A percentile compares a stretch with the other conserved stretches of the same genome.
phyloP scores from a whole-genome alignment of 371 early-diverging fungal species.

The Cokeromyces recurvatus region DNA sequence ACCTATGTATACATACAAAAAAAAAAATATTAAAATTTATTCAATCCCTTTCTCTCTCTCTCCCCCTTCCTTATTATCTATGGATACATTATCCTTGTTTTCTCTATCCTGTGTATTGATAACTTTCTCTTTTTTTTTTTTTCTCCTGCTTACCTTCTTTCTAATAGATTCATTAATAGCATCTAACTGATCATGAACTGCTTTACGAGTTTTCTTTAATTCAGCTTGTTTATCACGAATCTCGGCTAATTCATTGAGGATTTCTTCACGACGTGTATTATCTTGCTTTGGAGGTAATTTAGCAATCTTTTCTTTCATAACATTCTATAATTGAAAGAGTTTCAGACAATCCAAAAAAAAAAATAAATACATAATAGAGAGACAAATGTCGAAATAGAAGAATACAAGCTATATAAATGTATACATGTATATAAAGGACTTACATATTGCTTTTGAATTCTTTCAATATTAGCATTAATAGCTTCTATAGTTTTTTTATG shows the following conservation, averaged over 20 bases:
- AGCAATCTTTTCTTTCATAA: constrained; percentile 56
- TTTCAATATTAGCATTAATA: constrained; percentile 51
- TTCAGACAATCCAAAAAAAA: no score
- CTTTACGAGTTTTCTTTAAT: constrained; percentile 50
- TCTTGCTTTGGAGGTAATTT: constrained; percentile 36
- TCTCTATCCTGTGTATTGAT: not conserved
- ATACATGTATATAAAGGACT: no score
- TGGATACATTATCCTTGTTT: no score
- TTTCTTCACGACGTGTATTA: constrained; percentile 48
- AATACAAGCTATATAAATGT: no score
- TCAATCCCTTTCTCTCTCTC: not conserved
- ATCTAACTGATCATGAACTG: constrained; percentile 61
- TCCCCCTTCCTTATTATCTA: not conserved
- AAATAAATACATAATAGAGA: not conserved
- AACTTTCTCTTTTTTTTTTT: no score
- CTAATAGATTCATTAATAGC: constrained; percentile 62
- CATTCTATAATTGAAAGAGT: constrained; percentile 35
- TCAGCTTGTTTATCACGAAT: constrained; percentile 60
- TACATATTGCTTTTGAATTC: constrained; percentile 54
- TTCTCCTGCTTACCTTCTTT: constrained; percentile 75
- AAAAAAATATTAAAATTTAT: not conserved
- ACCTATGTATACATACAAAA: constrained; percentile 10
- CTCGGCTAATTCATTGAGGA: constrained; percentile 57
- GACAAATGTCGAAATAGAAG: no score
- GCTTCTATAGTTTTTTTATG: constrained; percentile 45